Conservation (phyloP, 1,139 yeast species). For the Debaryomyces sp. region DNA sequence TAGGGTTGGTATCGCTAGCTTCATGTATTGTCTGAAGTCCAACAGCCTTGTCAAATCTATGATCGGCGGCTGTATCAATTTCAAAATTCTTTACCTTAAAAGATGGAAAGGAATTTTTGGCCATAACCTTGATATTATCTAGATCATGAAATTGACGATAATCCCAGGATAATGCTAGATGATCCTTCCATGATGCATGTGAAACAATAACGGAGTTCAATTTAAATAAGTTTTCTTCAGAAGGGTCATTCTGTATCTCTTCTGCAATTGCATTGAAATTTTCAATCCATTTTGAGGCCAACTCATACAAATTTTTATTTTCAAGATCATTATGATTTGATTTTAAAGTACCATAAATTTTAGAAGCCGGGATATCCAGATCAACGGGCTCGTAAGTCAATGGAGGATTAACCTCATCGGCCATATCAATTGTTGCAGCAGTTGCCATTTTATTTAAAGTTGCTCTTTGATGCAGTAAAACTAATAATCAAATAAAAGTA, state of each 20-base stretch:
- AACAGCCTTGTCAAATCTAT: slow-evolving; percentile 27
- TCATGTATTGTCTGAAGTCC: slow-evolving; percentile 26
- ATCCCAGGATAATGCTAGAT: slow-evolving; percentile 32
- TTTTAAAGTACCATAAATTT: slow-evolving; percentile 25
- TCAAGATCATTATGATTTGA: slow-evolving; percentile 27
- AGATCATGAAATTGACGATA: slow-evolving; percentile 31
- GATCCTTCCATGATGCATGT: slow-evolving; percentile 40
- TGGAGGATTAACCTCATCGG: slow-evolving; percentile 26
- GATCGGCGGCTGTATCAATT: slow-evolving; percentile 30
- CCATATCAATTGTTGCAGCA: slow-evolving; percentile 15
- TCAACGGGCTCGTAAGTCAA: slow-evolving; percentile 23
- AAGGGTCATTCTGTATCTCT: slow-evolving; percentile 7
- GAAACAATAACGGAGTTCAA: slow-evolving; percentile 22
- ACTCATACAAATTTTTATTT: slow-evolving; percentile 20
- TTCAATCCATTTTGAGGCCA: slow-evolving; percentile 28
- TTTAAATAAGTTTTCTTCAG: slow-evolving; percentile 5
- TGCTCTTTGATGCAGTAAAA: not conserved
- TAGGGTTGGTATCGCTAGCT: slow-evolving; percentile 19
- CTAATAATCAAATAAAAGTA: not conserved
- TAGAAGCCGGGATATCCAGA: slow-evolving; percentile 28
- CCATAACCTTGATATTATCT: slow-evolving; percentile 22
- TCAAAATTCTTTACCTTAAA: slow-evolving; percentile 24
- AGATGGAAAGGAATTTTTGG: slow-evolving; percentile 13
- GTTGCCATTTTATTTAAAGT: not conserved
- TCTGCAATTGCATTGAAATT: slow-evolving; percentile 25